Base-by-base conservation (phyloP, 345 rosid genomes). In the Sapria himalayana region DNA sequence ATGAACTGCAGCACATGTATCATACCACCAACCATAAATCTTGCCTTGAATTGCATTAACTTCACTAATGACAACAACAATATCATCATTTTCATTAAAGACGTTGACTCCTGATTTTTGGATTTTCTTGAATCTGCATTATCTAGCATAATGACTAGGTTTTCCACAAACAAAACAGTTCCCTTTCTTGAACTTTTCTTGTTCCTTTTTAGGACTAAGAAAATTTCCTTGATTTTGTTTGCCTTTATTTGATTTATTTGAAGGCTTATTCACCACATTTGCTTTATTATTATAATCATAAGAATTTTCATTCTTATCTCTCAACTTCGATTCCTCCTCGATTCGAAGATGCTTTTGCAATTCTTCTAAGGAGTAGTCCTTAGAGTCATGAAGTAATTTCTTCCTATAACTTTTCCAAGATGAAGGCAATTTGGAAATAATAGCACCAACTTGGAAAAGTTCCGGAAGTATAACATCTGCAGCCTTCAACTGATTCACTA, bases 341-440 rank as follows among this genome's bases (percentile, higher is more conserved):
- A 51, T 33, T 12, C 18, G 0, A 3, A 41, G 12, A n/a, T 41
- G 33, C 10, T 33, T 51, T 11, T 22, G 3, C 10, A 42, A 9
- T 3, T 25, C 1, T 1, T 42, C 29, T 7, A 41, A 3, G 15
- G 41, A 1, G 12, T 23, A 12, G 15, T 41, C 27, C 3, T 41
- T 8, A 7, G 4, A 2, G 2, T 7, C 24, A 12, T 41, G 41
- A 1, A 50, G 9, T 7, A 41, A 10, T n/a, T 42, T 42, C 19
- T 42, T 34, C 5, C 15, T 18, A 1, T 25, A 51, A 23, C 18
- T 25, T 15, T 41, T 50, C 47, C 21, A 40, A 50, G 15, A 20
- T 11, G 0, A 15, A 15, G n/a, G 34, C 6, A 32, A 9, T 33
- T 41, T 33, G 16, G 15, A 8, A 22, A 41, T 23, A 6, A 33